Conservation (phyloP, 805 yeast genomes). For the Metschnikowia bowlesiae region DNA sequence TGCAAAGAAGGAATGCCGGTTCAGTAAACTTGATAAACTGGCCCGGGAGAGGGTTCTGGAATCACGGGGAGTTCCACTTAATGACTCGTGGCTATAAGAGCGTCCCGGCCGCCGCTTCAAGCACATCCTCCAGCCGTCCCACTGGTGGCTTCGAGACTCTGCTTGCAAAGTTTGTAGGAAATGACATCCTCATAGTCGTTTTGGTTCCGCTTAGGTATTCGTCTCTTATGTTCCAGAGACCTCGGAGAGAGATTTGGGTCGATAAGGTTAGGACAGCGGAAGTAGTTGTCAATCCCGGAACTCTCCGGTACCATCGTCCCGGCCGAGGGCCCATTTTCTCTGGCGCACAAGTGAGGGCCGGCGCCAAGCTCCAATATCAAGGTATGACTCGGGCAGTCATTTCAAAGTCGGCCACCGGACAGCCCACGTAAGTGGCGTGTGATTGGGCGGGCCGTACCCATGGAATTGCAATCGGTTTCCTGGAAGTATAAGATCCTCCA, state of each 20-base stretch:
- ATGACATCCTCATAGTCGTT: conserved; percentile 33
- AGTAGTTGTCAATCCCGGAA: conserved; percentile 49
- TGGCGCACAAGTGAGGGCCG: conserved; percentile 44
- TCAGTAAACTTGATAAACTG: conserved; percentile 63
- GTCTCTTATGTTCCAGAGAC: conserved; percentile 3
- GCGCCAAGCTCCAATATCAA: conserved; percentile 51
- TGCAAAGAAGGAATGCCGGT: conserved; percentile 44
- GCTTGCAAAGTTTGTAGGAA: conserved; percentile 30
- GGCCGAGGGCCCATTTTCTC: conserved; percentile 45
- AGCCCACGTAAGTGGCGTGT: conserved; percentile 86
- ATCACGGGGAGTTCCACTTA: conserved; percentile 37
- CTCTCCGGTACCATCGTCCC: conserved; percentile 56
- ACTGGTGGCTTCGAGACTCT: conserved; percentile 24
- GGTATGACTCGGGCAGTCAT: conserved; percentile 42
- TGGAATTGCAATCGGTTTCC: conserved; percentile 45
- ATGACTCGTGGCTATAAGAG: conserved; percentile 22
- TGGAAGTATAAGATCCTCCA: conserved; percentile 44
- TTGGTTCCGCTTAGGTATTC: conserved; percentile 11
- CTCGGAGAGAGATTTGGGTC: conserved; percentile 14
- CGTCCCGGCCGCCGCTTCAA: conserved; percentile 23
- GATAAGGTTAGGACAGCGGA: conserved; percentile 46
- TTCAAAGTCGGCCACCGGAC: conserved; percentile 55
- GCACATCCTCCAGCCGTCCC: conserved; percentile 19
- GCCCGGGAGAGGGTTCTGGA: conserved; percentile 46
- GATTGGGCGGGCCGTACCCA: conserved; percentile 45